Evolutionary conservation across 805 yeast genomes (phyloP).

Genomic region (Hanseniaspora occidentalis): DNA sequence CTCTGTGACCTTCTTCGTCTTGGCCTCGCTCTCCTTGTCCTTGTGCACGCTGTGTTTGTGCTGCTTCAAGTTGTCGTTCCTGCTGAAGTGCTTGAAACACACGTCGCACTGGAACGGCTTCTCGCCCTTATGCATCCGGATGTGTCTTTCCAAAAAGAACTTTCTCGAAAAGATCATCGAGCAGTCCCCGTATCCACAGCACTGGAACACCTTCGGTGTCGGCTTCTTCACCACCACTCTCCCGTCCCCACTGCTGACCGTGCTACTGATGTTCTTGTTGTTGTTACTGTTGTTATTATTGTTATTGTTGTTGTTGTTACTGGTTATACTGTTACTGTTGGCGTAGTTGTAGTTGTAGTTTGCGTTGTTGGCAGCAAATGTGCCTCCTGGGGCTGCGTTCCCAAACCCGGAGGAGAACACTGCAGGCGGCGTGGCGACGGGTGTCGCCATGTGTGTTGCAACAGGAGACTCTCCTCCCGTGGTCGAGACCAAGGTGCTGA

Average conservation of each 20-base stretch:
- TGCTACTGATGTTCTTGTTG: too few relatives aligned
- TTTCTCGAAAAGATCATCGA: slow-evolving; percentile 81
- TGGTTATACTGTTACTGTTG: too few relatives aligned
- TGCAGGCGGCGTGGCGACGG: too few relatives aligned
- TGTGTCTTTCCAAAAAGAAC: slow-evolving; percentile 86
- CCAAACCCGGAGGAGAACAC: slow-evolving; percentile 1
- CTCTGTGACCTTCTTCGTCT: background rate
- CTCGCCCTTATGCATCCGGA: slow-evolving; percentile 90
- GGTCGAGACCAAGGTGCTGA: background rate
- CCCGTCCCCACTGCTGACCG: too few relatives aligned
- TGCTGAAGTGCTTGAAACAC: slow-evolving; percentile 64
- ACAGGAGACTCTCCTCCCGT: too few relatives aligned
- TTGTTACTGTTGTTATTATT: slow-evolving; percentile 8
- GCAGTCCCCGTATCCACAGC: slow-evolving; percentile 80
- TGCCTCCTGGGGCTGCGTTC: slow-evolving; percentile 2
- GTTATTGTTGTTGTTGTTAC: slow-evolving; percentile 6
- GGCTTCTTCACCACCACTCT: background rate
- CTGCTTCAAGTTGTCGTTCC: slow-evolving; percentile 82
- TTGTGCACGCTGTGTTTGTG: slow-evolving; percentile 81
- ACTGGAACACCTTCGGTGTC: slow-evolving; percentile 49
- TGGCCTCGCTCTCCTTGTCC: slow-evolving; percentile 21
- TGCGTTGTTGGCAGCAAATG: slow-evolving; percentile 2
- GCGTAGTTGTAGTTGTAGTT: too few relatives aligned
- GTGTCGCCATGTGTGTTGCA: too few relatives aligned
- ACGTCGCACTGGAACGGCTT: slow-evolving; percentile 82